Conservation (phyloP, 148 eudicot species). For the Silene conica region DNA sequence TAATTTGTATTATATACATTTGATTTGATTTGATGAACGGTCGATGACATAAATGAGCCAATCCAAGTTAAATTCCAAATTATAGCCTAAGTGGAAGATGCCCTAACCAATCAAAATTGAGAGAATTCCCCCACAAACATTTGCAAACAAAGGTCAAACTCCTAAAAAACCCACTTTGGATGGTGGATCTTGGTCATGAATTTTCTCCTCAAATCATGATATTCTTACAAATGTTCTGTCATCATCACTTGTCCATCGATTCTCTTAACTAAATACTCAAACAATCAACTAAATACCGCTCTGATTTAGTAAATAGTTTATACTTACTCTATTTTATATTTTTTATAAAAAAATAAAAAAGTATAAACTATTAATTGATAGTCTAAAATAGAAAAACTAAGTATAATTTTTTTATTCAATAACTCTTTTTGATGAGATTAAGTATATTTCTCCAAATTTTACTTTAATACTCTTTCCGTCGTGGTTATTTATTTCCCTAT, state of each 20-base stretch:
- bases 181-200: conserved; percentile 16
- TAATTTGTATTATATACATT: neutral
- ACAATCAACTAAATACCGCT: no score
- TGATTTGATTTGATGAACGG: neutral
- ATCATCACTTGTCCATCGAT: conserved; percentile 16
- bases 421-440: no score
- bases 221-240: conserved; percentile 26
- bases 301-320: no score
- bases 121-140: conserved; percentile 22
- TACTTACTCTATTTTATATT: no score
- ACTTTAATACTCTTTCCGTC: no score
- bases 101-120: conserved; percentile 9
- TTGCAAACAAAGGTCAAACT: conserved; percentile 22
- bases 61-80: conserved; percentile 7
- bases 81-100: conserved; percentile 1
- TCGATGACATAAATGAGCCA: neutral
- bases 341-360: no score
- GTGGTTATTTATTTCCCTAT: no score
- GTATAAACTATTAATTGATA: no score
- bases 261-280: neutral
- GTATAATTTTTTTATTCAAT: no score
- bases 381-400: no score
- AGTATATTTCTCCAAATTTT: no score
- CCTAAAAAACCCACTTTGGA: conserved; percentile 24
- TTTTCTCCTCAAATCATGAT: conserved; percentile 23